These are phyloP conservation scores for Aspergillus hortae DNA, from an alignment of 2,329 filamentous ascomycete genomes.

Conservation along the genomic window DNA sequence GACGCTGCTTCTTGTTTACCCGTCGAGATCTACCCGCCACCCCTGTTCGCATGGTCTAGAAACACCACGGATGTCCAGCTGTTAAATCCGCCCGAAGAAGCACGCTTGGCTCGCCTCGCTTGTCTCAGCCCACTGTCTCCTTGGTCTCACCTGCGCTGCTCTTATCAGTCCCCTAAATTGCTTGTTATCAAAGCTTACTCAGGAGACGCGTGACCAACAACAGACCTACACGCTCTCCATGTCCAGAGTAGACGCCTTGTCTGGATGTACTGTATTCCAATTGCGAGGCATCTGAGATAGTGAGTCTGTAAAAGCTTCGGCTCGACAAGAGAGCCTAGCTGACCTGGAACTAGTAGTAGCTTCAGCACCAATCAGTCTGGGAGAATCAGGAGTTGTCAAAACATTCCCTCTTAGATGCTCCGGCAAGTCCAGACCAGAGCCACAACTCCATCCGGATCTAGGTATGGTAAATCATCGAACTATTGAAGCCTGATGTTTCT, in stretches of 20 bases:
- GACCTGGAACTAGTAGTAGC: too few species aligned
- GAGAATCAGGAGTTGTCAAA: not conserved
- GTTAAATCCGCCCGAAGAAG: not conserved
- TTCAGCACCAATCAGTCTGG: too few species aligned
- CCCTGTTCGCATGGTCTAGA: conserved; percentile 3
- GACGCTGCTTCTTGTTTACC: not conserved
- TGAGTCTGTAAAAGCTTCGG: too few species aligned
- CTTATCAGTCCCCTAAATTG: conserved; percentile 11
- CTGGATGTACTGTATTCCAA: too few species aligned
- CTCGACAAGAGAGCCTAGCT: too few species aligned
- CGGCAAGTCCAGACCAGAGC: not conserved
- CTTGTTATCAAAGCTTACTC: conserved; percentile 19
- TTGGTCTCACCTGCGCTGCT: not conserved
- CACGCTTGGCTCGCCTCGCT: conserved; percentile 4
- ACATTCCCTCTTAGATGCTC: too few species aligned
- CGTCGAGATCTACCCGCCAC: not conserved
- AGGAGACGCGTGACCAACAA: not conserved
- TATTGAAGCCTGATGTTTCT: not conserved
- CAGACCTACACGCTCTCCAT: not conserved
- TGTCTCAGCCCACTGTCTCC: not conserved
- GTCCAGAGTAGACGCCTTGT: too few species aligned
- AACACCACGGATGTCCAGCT: not conserved
- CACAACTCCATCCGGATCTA: not conserved
- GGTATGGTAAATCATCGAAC: not conserved
- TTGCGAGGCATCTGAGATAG: too few species aligned